Percentiles rank a stretch among this genome's conserved stretches.
These are phyloP conservation scores for Herpotrichia juniperi DNA, from an alignment of 2,329 filamentous ascomycete genomes.

Conservation along the genomic window DNA sequence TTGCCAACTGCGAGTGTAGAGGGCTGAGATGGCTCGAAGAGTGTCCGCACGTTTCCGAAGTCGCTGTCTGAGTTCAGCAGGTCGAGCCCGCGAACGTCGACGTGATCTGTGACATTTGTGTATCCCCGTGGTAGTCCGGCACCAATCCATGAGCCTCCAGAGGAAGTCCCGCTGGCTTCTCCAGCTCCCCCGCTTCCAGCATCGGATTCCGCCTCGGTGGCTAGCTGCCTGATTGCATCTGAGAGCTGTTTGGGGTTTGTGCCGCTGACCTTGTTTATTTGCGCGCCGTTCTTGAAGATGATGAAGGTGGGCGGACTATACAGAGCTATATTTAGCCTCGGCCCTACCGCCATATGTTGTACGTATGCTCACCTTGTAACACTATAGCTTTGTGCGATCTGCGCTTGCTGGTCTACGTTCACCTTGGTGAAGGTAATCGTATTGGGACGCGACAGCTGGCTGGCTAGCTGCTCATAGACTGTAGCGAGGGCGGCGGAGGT, in stretches of 20 bases:
- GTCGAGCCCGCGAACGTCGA: slow-evolving; percentile 81
- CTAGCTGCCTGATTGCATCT: slow-evolving; percentile 73
- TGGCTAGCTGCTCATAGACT: slow-evolving; percentile 78
- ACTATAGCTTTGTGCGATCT: slow-evolving; percentile 74
- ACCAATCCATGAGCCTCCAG: slow-evolving; percentile 69
- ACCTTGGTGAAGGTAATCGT: slow-evolving; percentile 85
- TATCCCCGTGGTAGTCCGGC: slow-evolving; percentile 80
- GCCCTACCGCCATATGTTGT: not conserved
- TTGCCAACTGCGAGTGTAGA: slow-evolving; percentile 60
- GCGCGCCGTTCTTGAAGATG: slow-evolving; percentile 71
- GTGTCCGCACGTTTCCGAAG: slow-evolving; percentile 71
- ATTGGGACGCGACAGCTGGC: slow-evolving; percentile 71
- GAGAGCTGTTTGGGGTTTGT: slow-evolving; percentile 75
- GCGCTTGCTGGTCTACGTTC: slow-evolving; percentile 77
- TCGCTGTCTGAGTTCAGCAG: slow-evolving; percentile 85
- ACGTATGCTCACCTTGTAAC: slow-evolving; percentile 65
- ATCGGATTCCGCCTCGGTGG: slow-evolving; percentile 63
- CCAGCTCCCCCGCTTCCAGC: slow-evolving; percentile 44
- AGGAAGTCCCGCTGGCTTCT: slow-evolving; percentile 50
- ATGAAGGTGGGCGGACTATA: slow-evolving; percentile 86
- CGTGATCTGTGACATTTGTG: slow-evolving; percentile 78
- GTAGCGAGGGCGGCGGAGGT: slow-evolving; percentile 86
- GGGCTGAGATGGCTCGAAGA: slow-evolving; percentile 76
- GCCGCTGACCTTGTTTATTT: slow-evolving; percentile 73
- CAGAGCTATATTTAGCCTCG: slow-evolving; percentile 13